These are phyloP conservation scores for Vachellia collinsii DNA, from an alignment of 306 rosid genomes.

Conservation along the genomic window DNA sequence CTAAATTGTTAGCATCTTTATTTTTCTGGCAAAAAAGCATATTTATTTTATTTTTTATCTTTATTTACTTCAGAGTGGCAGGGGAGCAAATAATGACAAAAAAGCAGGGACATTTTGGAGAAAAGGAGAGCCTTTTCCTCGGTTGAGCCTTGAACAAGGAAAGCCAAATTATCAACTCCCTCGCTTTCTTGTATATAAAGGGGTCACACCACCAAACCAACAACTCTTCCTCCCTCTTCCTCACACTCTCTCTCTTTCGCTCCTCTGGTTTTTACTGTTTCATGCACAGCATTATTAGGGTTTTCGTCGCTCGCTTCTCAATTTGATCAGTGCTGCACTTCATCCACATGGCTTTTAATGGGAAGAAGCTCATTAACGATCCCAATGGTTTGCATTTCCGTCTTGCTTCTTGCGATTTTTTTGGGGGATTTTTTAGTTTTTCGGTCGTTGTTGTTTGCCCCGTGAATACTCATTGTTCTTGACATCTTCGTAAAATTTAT, in stretches of 20 bases:
- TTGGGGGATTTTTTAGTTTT: slow-evolving; percentile 4
- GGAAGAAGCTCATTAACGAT: slow-evolving; percentile 88
- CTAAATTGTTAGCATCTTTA: too few relatives aligned
- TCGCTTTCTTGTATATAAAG: slow-evolving; percentile 44
- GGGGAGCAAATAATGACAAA: background rate
- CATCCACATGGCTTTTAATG: slow-evolving; percentile 66
- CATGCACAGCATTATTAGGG: slow-evolving; percentile 66
- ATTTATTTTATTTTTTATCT: too few relatives aligned
- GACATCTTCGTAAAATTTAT: slow-evolving; percentile 2
- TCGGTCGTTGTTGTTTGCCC: background rate
- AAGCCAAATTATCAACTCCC: slow-evolving; percentile 50
- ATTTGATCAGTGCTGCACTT: slow-evolving; percentile 9
- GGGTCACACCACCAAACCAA: slow-evolving; percentile 43
- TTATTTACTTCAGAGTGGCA: background rate
- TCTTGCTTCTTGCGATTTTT: slow-evolving; percentile 23
- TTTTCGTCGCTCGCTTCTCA: slow-evolving; percentile 37
- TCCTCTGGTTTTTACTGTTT: slow-evolving; percentile 30
- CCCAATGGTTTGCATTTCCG: slow-evolving; percentile 56
- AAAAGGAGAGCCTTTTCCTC: slow-evolving; percentile 1
- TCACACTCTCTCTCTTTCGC: slow-evolving; percentile 1
- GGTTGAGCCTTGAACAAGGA: slow-evolving; percentile 18
- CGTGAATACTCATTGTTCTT: background rate
- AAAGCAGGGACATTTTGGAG: background rate
- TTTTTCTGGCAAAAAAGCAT: too few relatives aligned
- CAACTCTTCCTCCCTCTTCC: slow-evolving; percentile 37